A percentile compares a stretch with the other conserved stretches of the same genome.
These are phyloP conservation scores for Sporisorium iseilematis-ciliati DNA, from an alignment of 1,284 basidiomycete genomes.

Conservation along the genomic window DNA sequence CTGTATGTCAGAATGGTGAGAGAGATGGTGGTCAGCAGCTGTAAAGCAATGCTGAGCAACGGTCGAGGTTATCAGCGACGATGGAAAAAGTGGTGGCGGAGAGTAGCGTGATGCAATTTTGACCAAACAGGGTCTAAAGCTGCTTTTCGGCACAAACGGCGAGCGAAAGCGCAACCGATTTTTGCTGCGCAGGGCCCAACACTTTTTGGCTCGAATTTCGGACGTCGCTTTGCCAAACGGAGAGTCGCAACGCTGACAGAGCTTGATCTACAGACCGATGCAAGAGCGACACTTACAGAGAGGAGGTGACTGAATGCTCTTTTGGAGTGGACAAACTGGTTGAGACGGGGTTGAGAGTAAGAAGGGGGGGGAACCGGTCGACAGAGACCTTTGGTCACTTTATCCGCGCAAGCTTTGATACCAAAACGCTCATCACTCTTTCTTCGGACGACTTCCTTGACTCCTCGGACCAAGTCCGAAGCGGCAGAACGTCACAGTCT, in stretches of 20 bases:
- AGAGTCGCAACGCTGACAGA: no score
- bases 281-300: no score
- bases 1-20: background rate
- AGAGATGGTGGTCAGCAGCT: background rate
- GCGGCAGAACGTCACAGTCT: slow-evolving; percentile 15
- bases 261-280: no score
- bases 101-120: no score
- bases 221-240: no score
- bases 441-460: slow-evolving; percentile 7
- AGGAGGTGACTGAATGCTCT: background rate
- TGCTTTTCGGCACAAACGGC: no score
- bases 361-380: background rate
- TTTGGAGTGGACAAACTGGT: background rate
- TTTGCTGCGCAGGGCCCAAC: no score
- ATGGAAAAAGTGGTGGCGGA: no score
- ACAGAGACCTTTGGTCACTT: slow-evolving; percentile 19
- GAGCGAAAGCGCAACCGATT: no score
- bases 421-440: background rate
- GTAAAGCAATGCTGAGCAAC: background rate
- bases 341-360: background rate
- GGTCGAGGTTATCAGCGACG: no score
- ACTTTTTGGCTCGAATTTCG: no score
- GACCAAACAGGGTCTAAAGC: no score
- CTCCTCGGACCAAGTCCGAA: slow-evolving; percentile 26
- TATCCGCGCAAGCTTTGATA: slow-evolving; percentile 9